A percentile compares a stretch with the other conserved stretches of the same genome.
Conservation (phyloP, 352 stramenopile species). For the Pythium biforme region DNA sequence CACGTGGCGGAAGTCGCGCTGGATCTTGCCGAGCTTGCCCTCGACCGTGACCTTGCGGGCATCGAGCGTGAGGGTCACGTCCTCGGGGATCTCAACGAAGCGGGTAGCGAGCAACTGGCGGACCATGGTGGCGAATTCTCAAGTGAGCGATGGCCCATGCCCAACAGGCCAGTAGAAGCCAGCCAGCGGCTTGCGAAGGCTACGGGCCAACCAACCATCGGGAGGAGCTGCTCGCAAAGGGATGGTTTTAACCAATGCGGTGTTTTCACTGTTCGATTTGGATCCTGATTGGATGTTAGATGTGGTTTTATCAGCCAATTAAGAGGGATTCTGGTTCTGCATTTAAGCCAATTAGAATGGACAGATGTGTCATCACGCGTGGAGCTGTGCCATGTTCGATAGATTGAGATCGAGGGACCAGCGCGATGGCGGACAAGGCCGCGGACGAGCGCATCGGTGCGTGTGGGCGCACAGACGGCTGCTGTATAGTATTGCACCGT, state of each 20-base stretch:
- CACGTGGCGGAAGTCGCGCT: slow-evolving; percentile 97
- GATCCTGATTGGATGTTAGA: slow-evolving; percentile 2
- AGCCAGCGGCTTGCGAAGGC: background rate
- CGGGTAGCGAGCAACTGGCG: slow-evolving; percentile 92
- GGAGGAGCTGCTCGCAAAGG: slow-evolving; percentile 6
- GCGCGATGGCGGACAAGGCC: slow-evolving; percentile 18
- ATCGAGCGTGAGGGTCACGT: slow-evolving; percentile 93
- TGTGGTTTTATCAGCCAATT: slow-evolving; percentile 11
- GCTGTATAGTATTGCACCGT: background rate
- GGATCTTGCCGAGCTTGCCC: slow-evolving; percentile 94
- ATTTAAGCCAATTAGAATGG: slow-evolving; percentile 18
- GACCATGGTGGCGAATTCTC: slow-evolving; percentile 81
- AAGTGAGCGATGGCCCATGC: slow-evolving; percentile 34
- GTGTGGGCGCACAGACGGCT: background rate
- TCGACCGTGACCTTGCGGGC: slow-evolving; percentile 95
- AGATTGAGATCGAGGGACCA: background rate
- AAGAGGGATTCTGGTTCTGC: background rate
- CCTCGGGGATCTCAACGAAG: slow-evolving; percentile 92
- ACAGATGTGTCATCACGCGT: background rate
- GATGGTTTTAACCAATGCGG: slow-evolving; percentile 25
- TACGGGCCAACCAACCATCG: slow-evolving; percentile 21
- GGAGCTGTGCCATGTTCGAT: background rate
- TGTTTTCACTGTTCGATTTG: background rate
- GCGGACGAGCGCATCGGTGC: slow-evolving; percentile 16
- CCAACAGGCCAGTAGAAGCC: background rate